Base-by-base conservation (phyloP, 2,329 filamentous ascomycete genomes). In the Simplicillium sp. region DNA sequence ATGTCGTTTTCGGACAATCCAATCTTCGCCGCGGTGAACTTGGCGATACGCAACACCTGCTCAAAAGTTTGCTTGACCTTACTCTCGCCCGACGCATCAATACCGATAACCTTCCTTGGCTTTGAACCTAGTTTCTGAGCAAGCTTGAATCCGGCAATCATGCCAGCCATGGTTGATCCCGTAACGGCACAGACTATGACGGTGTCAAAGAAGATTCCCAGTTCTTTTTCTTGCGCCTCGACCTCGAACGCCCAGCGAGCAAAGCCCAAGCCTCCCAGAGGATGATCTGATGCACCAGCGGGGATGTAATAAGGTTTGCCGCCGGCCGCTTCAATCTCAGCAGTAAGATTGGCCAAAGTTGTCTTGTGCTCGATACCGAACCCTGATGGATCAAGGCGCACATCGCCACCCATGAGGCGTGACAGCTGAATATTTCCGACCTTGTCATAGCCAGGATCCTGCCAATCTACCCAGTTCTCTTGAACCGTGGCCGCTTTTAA, bases 371-470 rank as follows among this genome's bases (percentile, higher is more conserved):
- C 77, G 48, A 85, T 85, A 18, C 80, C 79, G 51, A 85, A 85
- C 0, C 59, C 60, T 0, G 73, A 73, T 0, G 70, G 64, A 51
- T 82, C 75, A 1, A 84, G 67, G 1, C 71, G 63, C 14, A 80
- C 70, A 46, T 84, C 75, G 2, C 77, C 79, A 36, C 74, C 74
- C 78, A 84, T 82, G 16, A 84, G 65, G 1, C 79, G 67, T 3
- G 77, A 80, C 3, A 86, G 68, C 60, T 86, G 79, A 47, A 86
- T 80, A 62, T 86, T 86, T 46, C 82, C 82, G 7, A 82, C 80
- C 47, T 68, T 70, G 15, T 73, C 72, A 53, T 84, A 84, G 8
- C 67, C 71, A 2, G 65, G 57, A 47, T 81, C 76, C 1, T 62
- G 55, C 70, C 73, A 78, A 31, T 79, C 70, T 0, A 84, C 80